These are phyloP conservation scores for Annona cherimola DNA, from an alignment of 164 flowering plant genomes.

Conservation along the genomic window DNA sequence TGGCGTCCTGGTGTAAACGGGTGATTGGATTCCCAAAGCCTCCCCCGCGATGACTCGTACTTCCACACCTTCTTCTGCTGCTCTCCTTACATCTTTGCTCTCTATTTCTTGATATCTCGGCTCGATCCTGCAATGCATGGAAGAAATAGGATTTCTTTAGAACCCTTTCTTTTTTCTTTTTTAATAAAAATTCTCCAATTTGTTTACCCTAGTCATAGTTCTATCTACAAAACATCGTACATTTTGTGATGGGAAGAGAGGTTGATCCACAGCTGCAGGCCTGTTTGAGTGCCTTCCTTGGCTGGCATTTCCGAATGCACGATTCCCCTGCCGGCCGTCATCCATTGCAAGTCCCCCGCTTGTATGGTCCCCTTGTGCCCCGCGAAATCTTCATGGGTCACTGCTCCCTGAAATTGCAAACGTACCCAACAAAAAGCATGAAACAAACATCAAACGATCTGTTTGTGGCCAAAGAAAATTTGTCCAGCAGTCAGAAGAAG, in stretches of 20 bases:
- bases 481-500: too few species aligned
- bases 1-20: constrained; percentile 74
- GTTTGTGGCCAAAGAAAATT: too few species aligned
- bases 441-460: too few species aligned
- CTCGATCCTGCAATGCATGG: constrained; percentile 53
- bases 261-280: constrained; percentile 87
- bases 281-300: constrained; percentile 56
- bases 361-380: constrained; percentile 77
- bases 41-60: constrained; percentile 85
- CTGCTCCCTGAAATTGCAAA: constrained; percentile 76
- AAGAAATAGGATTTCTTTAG: background rate
- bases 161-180: too few species aligned
- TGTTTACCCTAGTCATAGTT: too few species aligned
- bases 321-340: too few species aligned
- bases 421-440: too few species aligned
- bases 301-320: constrained; percentile 92
- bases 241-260: constrained; percentile 73
- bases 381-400: constrained; percentile 72
- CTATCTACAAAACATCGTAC: constrained; percentile 37
- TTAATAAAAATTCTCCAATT: too few species aligned
- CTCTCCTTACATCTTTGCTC: constrained; percentile 47
- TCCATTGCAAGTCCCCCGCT: constrained; percentile 82
- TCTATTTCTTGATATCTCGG: constrained; percentile 71
- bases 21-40: constrained; percentile 58
- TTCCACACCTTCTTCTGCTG: constrained; percentile 46